Evolutionary conservation across 495 filamentous ascomycete genomes (phyloP), one percentile per base, ranked within the genome.

Genomic region (Xylaria bambusicola): DNA sequence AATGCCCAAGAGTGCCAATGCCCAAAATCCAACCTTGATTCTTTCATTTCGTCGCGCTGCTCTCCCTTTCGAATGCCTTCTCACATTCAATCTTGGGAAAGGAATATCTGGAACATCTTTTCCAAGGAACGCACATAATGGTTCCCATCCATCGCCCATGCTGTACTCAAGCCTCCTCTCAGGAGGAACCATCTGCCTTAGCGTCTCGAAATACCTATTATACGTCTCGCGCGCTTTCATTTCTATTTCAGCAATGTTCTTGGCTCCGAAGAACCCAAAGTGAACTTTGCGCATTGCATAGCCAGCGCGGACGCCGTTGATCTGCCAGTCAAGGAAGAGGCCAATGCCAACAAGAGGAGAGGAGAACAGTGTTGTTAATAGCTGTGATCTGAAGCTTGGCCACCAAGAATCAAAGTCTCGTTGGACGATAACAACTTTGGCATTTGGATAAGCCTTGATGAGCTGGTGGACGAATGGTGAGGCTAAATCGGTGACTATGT

Each of bases 81-180:
- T 33, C 29, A 33, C 29, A 33, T 33, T 33, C 29, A 33, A 10
- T 33, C 40, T 54, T 17, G 61, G 61, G 15, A 62, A 62, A 26
- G 61, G 54, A 27, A 62, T 55, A 1, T 46, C 61, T 15, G 66
- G 66, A 8, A 63, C 63, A 13, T 62, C 56, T 31, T 66, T 62
- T 12, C 65, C 73, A 18, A 80, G 49, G 47, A 77, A 75, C 38
- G 60, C 31, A 45, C 78, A 82, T 35, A 82, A 67, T 27, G 77
- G 75, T 45, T 69, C 75, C 77, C 77, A 80, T 10, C 77, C 78
- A 50, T 78, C 71, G 49, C 74, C 67, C 26, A 80, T 71, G n/a
- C 68, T 64, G 60, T 70, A 81, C 52, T 75, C 75, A 38, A 80
- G 59, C 27, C 77, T 50, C 17, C 66, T 61, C 17, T 75, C 73